A percentile compares a stretch with the other conserved stretches of the same genome.
phyloP scores from a whole-genome alignment of 345 rosid genomes.

The Carallia pectinifolia region DNA sequence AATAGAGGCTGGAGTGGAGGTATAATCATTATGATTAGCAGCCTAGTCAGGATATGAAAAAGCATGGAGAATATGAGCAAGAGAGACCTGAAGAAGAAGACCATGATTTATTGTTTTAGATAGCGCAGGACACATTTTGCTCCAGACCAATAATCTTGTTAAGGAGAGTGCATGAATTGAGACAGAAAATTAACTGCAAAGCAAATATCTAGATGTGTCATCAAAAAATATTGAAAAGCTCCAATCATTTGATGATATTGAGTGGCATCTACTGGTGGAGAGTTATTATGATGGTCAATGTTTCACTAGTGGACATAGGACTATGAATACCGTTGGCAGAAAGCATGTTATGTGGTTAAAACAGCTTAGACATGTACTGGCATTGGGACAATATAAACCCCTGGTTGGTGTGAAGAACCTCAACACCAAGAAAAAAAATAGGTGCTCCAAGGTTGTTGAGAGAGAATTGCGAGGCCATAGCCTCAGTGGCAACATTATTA shows the following conservation, averaged over 20 bases:
- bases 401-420: not conserved
- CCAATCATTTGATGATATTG: not conserved
- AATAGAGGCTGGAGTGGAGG: not conserved
- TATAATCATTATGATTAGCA: not conserved
- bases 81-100: not conserved
- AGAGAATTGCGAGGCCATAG: not conserved
- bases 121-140: not conserved
- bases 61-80: not conserved
- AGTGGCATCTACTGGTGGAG: not conserved
- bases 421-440: not conserved
- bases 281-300: not conserved
- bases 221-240: not conserved
- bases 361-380: not conserved
- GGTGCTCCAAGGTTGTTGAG: not conserved
- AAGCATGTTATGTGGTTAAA: not conserved
- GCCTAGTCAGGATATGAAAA: not conserved
- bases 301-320: not conserved
- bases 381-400: not conserved
- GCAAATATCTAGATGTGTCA: not conserved
- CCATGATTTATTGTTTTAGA: not conserved
- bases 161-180: not conserved
- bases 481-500: not conserved
- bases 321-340: not conserved
- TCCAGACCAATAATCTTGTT: not conserved
- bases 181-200: not conserved